These are phyloP conservation scores for Pinus albicaulis DNA, from an alignment of 75 land plant genomes.

Conservation along the genomic window DNA sequence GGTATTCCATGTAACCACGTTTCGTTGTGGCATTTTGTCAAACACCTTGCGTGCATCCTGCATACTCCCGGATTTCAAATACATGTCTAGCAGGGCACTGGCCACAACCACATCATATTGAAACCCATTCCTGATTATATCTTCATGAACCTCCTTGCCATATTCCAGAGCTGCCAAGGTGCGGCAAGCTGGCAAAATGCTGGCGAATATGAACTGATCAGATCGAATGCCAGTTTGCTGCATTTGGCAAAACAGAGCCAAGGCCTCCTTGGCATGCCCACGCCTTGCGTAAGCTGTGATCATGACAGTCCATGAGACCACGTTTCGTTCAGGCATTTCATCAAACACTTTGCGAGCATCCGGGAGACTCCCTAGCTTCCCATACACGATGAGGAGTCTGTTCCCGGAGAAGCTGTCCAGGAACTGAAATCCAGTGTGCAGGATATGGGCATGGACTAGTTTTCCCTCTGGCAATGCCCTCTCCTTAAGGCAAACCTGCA, in stretches of 20 bases:
- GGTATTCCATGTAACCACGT: conserved; percentile 21
- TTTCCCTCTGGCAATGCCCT: no score
- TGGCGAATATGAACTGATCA: neutral
- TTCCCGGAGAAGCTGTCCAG: no score
- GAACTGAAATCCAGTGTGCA: no score
- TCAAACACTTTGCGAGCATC: conserved; percentile 6
- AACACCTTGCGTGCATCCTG: conserved; percentile 13
- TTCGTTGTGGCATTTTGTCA: conserved; percentile 5
- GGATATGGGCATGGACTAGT: no score
- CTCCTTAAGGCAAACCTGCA: no score
- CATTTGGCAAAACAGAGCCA: conserved; percentile 22
- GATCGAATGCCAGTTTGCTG: neutral
- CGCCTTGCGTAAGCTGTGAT: conserved; percentile 38
- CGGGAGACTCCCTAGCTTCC: no score
- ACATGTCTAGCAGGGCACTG: conserved; percentile 18
- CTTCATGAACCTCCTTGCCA: conserved; percentile 7
- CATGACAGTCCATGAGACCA: conserved; percentile 36
- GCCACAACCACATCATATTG: conserved; percentile 3
- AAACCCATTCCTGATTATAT: neutral
- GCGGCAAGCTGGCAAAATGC: conserved; percentile 4
- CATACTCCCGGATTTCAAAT: conserved; percentile 14
- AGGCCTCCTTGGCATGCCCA: conserved; percentile 29
- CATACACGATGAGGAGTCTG: no score
- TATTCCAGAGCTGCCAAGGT: neutral
- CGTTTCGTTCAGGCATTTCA: conserved; percentile 17